Conservation (phyloP, 805 yeast species). For the Candida coleopterorum region DNA sequence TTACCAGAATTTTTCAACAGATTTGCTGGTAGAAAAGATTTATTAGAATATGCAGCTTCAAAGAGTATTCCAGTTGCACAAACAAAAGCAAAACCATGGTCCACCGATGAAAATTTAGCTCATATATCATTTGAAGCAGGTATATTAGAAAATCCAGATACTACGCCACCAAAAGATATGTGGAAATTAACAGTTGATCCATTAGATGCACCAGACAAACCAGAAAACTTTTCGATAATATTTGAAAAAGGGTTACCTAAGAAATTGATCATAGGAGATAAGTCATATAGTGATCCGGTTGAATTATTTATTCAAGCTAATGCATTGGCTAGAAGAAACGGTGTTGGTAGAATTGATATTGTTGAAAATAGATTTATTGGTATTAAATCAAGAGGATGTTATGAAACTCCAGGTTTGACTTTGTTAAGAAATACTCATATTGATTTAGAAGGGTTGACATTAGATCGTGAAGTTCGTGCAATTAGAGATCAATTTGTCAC, state of each 20-base stretch:
- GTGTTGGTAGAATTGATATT: constrained; percentile 98
- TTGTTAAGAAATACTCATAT: constrained; percentile 89
- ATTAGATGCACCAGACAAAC: constrained; percentile 85
- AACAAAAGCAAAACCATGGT: constrained; percentile 99
- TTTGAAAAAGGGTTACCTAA: constrained; percentile 86
- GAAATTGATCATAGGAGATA: constrained; percentile 67
- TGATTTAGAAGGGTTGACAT: constrained; percentile 93
- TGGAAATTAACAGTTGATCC: constrained; percentile 99
- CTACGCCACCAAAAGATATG: constrained; percentile 99
- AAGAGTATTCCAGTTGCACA: constrained; percentile 94
- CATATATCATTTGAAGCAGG: constrained; percentile 99
- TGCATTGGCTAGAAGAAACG: constrained; percentile 95
- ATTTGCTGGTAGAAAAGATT: constrained; percentile 97
- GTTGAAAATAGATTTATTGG: constrained; percentile 99
- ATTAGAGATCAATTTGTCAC: constrained; percentile 96
- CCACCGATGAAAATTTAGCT: constrained; percentile 98
- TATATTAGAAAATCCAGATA: constrained; percentile 96
- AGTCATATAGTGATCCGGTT: constrained; percentile 74
- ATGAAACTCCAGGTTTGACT: constrained; percentile 98
- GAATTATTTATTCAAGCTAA: constrained; percentile 91
- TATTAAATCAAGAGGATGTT: constrained; percentile 98
- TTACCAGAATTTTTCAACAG: constrained; percentile 89
- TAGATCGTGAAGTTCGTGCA: constrained; percentile 97
- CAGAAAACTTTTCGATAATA: constrained; percentile 81
- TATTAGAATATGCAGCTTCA: constrained; percentile 87